A percentile compares a stretch with the other conserved stretches of the same genome.
Evolutionary conservation across 108 stramenopile genomes (phyloP).

Genomic region (Chaetoceros muelleri): DNA sequence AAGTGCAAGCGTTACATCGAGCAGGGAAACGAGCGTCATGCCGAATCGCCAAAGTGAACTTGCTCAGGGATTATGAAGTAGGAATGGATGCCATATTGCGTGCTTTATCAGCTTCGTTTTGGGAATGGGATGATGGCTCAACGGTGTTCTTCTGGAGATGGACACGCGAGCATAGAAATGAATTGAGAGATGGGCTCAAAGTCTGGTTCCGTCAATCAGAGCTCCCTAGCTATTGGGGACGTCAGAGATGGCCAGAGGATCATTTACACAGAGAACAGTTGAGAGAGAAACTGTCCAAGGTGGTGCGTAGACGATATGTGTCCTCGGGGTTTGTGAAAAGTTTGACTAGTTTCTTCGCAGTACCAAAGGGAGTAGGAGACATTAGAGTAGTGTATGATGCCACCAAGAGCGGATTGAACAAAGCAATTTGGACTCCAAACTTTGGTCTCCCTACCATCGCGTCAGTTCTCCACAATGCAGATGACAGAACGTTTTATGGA

Average conservation of each 20-base stretch:
- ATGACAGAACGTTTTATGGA: constrained; percentile 2
- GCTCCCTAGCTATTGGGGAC: too few relatives aligned
- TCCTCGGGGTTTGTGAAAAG: not conserved
- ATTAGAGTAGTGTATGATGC: too few relatives aligned
- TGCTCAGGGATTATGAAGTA: not conserved
- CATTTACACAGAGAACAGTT: not conserved
- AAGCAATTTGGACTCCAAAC: too few relatives aligned
- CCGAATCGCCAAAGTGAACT: too few relatives aligned
- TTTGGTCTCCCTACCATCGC: constrained; percentile 25
- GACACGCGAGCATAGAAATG: constrained; percentile 7
- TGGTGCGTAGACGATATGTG: constrained; percentile 17
- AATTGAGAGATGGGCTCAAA: constrained; percentile 12
- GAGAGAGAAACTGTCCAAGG: constrained; percentile 12
- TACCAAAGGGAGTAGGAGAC: too few relatives aligned
- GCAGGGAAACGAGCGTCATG: too few relatives aligned
- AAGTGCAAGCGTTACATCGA: too few relatives aligned
- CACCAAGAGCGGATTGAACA: too few relatives aligned
- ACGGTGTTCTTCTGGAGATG: constrained; percentile 25
- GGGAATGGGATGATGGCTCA: too few relatives aligned
- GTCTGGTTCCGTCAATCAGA: not conserved
- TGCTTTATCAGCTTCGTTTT: constrained; percentile 9
- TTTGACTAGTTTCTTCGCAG: constrained; percentile 18
- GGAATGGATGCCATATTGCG: too few relatives aligned
- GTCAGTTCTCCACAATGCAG: constrained; percentile 4
- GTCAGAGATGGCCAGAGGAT: too few relatives aligned